Percentiles rank a stretch among this genome's conserved stretches.
Evolutionary conservation across 2,329 filamentous ascomycete genomes (phyloP).

Genomic region (Venturia carpophila): DNA sequence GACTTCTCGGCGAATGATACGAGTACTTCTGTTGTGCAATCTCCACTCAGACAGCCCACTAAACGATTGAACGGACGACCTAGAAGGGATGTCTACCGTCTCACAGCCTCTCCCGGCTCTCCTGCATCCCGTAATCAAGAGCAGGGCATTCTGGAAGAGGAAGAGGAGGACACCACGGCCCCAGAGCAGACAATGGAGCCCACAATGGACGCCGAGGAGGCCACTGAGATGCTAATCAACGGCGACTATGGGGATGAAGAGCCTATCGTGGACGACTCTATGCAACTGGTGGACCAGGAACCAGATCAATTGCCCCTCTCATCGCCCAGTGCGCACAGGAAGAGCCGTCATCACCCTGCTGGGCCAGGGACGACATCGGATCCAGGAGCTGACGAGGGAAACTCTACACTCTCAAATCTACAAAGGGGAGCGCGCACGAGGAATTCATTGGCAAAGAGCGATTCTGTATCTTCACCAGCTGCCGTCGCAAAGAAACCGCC

Average conservation of each 20-base stretch:
- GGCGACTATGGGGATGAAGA: background rate
- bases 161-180: background rate
- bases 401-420: background rate
- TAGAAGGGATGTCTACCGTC: background rate
- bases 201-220: background rate
- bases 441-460: background rate
- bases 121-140: background rate
- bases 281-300: slow-evolving; percentile 3
- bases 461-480: background rate
- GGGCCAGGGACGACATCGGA: background rate
- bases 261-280: background rate
- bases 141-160: background rate
- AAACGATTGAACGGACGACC: background rate
- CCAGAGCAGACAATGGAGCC: background rate
- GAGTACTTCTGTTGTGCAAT: background rate
- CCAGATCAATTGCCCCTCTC: background rate
- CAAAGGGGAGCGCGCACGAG: background rate
- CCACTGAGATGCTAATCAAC: background rate
- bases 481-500: background rate
- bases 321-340: slow-evolving; percentile 1
- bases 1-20: slow-evolving; percentile 38
- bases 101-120: background rate
- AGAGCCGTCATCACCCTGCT: background rate
- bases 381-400: background rate
- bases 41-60: background rate